Conservation (phyloP, 2,329 filamentous ascomycete genomes). For the Neonectria sp. region DNA sequence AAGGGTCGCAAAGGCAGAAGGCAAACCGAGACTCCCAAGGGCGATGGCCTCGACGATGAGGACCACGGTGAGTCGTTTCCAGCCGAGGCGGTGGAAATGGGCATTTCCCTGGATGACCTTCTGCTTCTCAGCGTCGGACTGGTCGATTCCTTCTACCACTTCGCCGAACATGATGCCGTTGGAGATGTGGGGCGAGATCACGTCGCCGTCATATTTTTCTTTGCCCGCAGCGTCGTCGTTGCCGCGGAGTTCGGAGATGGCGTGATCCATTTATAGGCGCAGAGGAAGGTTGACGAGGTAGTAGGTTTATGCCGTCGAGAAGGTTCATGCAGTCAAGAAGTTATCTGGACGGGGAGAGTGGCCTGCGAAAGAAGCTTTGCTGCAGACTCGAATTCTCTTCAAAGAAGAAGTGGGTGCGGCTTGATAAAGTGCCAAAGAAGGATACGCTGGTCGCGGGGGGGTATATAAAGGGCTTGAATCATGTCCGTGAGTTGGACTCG, state of each 20-base stretch:
- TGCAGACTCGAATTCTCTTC: background rate
- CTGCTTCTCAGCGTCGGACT: conserved; percentile 4
- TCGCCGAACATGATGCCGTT: conserved; percentile 2
- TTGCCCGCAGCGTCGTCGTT: background rate
- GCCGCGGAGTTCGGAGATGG: background rate
- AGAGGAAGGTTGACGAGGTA: background rate
- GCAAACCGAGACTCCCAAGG: background rate
- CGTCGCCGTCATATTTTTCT: background rate
- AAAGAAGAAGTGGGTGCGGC: background rate
- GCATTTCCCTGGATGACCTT: background rate
- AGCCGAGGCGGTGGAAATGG: conserved; percentile 10
- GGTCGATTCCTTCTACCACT: background rate
- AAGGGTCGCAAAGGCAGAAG: conserved; percentile 7
- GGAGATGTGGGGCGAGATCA: background rate
- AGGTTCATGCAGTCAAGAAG: background rate
- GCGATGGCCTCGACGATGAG: conserved; percentile 8
- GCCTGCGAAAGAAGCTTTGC: background rate
- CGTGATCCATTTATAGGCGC: background rate
- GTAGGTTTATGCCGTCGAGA: background rate
- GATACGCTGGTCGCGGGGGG: background rate
- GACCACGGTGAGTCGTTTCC: conserved; percentile 1
- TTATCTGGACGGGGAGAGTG: background rate
- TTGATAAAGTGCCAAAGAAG: background rate
- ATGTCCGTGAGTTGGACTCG: background rate
- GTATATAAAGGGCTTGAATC: background rate